These are phyloP conservation scores for Fusarium beomiforme DNA, from an alignment of 2,329 filamentous ascomycete genomes.

Conservation along the genomic window DNA sequence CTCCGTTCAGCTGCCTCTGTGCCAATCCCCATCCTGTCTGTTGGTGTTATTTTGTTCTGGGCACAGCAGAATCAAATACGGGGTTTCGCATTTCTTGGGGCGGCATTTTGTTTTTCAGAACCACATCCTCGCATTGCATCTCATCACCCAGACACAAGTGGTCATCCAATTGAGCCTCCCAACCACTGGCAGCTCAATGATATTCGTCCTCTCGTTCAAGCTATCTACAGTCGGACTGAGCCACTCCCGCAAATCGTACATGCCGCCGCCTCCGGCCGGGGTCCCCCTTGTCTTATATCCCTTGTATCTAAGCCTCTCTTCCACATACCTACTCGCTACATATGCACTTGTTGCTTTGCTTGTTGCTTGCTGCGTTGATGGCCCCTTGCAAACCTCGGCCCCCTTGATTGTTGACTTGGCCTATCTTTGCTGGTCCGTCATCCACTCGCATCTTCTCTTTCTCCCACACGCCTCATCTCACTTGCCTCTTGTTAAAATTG, in stretches of 20 bases:
- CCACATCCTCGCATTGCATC: not conserved
- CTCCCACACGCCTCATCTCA: constrained; percentile 32
- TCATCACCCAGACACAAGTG: constrained; percentile 17
- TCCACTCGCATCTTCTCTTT: constrained; percentile 32
- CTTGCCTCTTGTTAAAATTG: constrained; percentile 27
- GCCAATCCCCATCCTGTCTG: constrained; percentile 20
- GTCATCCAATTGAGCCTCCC: constrained; percentile 33
- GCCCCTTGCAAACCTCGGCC: constrained; percentile 32
- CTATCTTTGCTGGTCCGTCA: constrained; percentile 21
- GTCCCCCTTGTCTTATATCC: constrained; percentile 29
- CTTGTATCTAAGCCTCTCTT: constrained; percentile 26
- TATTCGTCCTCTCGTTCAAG: constrained; percentile 20
- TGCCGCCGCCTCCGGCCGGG: constrained; percentile 22
- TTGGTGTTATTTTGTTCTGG: constrained; percentile 30
- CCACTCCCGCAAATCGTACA: constrained; percentile 40
- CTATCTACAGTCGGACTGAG: constrained; percentile 27
- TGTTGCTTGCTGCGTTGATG: constrained; percentile 14
- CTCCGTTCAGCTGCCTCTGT: constrained; percentile 26
- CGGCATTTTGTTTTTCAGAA: constrained; percentile 30
- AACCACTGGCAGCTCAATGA: constrained; percentile 35
- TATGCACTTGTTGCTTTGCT: constrained; percentile 10
- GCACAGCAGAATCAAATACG: constrained; percentile 27
- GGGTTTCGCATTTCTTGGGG: constrained; percentile 20
- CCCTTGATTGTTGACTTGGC: constrained; percentile 22
- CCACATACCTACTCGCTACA: constrained; percentile 21